Percentiles rank a stretch among this genome's conserved stretches.
phyloP scores from a whole-genome alignment of 169 alveolate genomes.

The Eimeria maxima region DNA sequence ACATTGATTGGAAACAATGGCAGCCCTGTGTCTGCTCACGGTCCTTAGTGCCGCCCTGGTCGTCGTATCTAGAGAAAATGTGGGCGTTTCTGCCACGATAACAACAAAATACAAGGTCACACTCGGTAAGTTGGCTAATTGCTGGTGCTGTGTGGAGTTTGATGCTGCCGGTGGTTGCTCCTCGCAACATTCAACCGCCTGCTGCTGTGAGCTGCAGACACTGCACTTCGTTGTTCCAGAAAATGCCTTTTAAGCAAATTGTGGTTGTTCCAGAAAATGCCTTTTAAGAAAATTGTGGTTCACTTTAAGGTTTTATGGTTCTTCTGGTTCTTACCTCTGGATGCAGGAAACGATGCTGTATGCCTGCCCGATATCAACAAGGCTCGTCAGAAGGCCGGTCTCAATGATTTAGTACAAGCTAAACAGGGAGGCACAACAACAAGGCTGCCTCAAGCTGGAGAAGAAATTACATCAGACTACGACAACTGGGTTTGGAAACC shows the following conservation, averaged over 20 bases:
- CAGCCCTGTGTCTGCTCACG: not conserved
- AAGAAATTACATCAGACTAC: too few species aligned
- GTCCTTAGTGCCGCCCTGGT: slow-evolving; percentile 2
- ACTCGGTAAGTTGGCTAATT: not conserved
- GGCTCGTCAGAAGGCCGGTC: not conserved
- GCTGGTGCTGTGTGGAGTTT: not conserved
- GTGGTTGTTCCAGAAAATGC: too few species aligned
- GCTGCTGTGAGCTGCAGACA: too few species aligned
- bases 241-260: not conserved
- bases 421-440: not conserved
- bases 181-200: too few species aligned
- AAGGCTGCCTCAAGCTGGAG: not conserved
- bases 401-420: not conserved
- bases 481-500: not conserved
- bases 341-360: not conserved
- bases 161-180: too few species aligned
- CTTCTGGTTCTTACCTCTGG: not conserved
- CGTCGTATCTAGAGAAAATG: not conserved
- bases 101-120: not conserved
- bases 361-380: slow-evolving; percentile 23
- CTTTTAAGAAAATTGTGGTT: too few species aligned
- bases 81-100: not conserved
- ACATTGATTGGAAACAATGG: not conserved
- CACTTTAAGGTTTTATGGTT: too few species aligned
- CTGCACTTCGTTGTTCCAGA: too few species aligned